Conservation (phyloP, 257 asterid genomes). For the Jacaranda mimosifolia region DNA sequence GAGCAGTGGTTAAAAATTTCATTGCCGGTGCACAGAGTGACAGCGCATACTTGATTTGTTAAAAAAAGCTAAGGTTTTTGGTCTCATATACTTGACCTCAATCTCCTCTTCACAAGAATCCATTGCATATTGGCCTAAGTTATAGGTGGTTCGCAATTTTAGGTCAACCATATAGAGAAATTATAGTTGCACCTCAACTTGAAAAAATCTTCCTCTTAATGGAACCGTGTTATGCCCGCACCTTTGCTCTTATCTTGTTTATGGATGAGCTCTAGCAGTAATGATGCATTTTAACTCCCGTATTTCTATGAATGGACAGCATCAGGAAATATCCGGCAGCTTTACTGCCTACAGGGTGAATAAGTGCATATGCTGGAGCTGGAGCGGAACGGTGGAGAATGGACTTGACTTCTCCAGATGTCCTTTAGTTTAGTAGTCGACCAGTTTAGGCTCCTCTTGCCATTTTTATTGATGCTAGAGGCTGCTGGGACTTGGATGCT, state of each 20-base stretch:
- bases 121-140: neutral
- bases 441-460: slow-evolving; percentile 42
- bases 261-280: neutral
- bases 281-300: slow-evolving; percentile 22
- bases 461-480: slow-evolving; percentile 43
- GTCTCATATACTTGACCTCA: neutral
- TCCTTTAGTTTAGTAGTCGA: slow-evolving; percentile 1
- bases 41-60: neutral
- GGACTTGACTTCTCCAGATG: neutral
- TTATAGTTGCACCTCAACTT: too few species aligned
- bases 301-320: slow-evolving; percentile 56
- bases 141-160: neutral
- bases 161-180: neutral
- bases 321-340: slow-evolving; percentile 92
- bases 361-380: slow-evolving; percentile 30
- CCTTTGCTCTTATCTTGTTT: neutral
- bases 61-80: neutral
- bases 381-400: slow-evolving; percentile 11
- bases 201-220: neutral
- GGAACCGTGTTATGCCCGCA: neutral
- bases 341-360: slow-evolving; percentile 87
- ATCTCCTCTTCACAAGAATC: neutral
- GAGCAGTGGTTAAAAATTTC: neutral
- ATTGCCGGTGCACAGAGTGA: too few species aligned
- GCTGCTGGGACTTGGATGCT: slow-evolving; percentile 38